phyloP scores from a whole-genome alignment of 2,329 filamentous ascomycete species.

The Hypoxylon sp. region DNA sequence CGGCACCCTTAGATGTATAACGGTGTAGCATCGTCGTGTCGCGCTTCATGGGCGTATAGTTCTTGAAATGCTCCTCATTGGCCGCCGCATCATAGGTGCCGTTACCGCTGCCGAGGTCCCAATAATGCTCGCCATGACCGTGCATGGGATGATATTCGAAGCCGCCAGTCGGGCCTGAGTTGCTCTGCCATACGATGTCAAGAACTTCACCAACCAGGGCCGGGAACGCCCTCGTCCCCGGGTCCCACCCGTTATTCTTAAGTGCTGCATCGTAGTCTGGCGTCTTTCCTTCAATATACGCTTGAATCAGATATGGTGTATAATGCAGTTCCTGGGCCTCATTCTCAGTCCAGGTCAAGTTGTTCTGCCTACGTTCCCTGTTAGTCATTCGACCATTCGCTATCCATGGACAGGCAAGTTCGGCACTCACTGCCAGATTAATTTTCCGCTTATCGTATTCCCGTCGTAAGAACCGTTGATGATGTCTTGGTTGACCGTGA shows the following conservation, averaged over 20 bases:
- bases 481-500: conserved; percentile 61
- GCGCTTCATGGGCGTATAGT: conserved; percentile 58
- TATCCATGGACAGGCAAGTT: background rate
- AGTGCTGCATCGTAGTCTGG: conserved; percentile 68
- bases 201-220: conserved; percentile 70
- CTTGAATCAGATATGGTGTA: conserved; percentile 66
- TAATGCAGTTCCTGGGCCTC: conserved; percentile 46
- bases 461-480: conserved; percentile 54
- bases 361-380: conserved; percentile 56
- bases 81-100: conserved; percentile 66
- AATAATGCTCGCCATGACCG: conserved; percentile 68
- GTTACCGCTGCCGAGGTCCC: conserved; percentile 67
- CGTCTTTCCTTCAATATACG: conserved; percentile 66
- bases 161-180: conserved; percentile 55
- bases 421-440: conserved; percentile 57
- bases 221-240: conserved; percentile 64
- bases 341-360: conserved; percentile 62
- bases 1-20: conserved; percentile 61
- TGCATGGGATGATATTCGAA: conserved; percentile 69
- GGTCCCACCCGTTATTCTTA: conserved; percentile 68
- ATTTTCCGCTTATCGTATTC: conserved; percentile 51
- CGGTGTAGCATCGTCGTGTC: conserved; percentile 70
- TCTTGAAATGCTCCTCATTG: conserved; percentile 61
- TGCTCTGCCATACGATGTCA: conserved; percentile 67
- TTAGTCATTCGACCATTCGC: conserved; percentile 19